Conservation (phyloP, 495 filamentous ascomycete species). For the Cryomyces antarcticus region DNA sequence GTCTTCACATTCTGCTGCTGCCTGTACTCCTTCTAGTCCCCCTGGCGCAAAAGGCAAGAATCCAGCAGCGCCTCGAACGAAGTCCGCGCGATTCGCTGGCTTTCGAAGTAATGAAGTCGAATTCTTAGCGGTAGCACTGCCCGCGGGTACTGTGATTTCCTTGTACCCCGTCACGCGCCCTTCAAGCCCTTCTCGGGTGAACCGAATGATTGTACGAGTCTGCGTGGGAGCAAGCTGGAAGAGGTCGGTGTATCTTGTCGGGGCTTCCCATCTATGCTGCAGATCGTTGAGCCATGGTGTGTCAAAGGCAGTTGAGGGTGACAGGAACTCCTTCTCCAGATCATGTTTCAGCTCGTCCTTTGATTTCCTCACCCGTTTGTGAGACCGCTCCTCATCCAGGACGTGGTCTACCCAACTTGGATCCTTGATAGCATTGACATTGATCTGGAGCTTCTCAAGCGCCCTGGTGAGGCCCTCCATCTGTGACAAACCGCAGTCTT, state of each 20-base stretch:
- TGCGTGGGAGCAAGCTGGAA: constrained; percentile 81
- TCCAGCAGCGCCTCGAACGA: constrained; percentile 84
- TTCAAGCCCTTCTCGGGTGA: constrained; percentile 79
- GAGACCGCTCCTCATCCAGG: constrained; percentile 30
- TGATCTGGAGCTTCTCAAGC: constrained; percentile 1
- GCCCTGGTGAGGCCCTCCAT: neutral
- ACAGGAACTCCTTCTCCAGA: constrained; percentile 58
- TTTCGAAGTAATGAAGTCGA: constrained; percentile 80
- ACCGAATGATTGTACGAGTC: constrained; percentile 78
- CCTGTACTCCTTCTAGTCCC: constrained; percentile 72
- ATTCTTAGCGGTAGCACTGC: constrained; percentile 83
- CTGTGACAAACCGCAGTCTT: too few relatives aligned
- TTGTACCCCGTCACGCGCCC: constrained; percentile 85
- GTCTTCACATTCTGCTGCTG: constrained; percentile 54
- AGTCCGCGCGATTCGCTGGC: constrained; percentile 72
- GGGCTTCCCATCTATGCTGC: constrained; percentile 77
- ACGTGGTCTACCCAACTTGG: constrained; percentile 29
- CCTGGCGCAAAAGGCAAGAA: constrained; percentile 94
- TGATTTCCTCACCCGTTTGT: constrained; percentile 34
- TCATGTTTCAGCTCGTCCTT: constrained; percentile 39
- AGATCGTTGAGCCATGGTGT: constrained; percentile 68
- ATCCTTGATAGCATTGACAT: neutral
- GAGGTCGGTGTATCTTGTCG: constrained; percentile 54
- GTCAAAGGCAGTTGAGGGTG: constrained; percentile 57
- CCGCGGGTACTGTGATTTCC: constrained; percentile 82